Conservation (phyloP, 192 early-diverging fungal genomes). For the Coemansia sp. region DNA sequence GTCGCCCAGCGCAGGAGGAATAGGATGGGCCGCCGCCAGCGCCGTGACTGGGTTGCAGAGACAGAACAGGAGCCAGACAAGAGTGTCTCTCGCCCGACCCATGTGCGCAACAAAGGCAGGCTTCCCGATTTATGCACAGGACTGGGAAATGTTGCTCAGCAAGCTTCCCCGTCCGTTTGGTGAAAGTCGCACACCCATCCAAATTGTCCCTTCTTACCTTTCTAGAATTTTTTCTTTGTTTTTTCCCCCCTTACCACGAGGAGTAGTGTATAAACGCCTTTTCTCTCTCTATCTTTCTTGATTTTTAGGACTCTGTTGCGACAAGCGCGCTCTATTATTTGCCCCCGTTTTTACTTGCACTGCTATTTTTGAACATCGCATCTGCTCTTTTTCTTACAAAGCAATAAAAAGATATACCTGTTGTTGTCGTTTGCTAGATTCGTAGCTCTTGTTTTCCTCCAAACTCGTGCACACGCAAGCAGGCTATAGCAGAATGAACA, state of each 20-base stretch:
- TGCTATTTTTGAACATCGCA: background rate
- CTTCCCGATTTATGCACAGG: no score
- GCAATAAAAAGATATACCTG: background rate
- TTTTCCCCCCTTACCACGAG: background rate
- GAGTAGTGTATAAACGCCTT: background rate
- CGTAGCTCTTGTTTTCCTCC: background rate
- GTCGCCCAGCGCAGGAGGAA: background rate
- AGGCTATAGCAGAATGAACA: conserved; percentile 19
- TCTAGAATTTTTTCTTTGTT: background rate
- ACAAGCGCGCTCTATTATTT: background rate
- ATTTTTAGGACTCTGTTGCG: background rate
- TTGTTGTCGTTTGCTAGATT: background rate
- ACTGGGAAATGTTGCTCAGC: no score
- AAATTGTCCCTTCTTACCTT: background rate
- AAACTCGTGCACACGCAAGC: background rate
- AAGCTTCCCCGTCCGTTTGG: background rate
- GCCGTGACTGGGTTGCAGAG: background rate
- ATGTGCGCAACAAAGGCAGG: no score
- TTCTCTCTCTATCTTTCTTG: background rate
- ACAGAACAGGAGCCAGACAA: background rate
- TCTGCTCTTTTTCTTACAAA: background rate
- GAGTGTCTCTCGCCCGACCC: no score
- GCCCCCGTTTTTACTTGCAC: background rate
- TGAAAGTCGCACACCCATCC: background rate
- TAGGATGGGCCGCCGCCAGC: background rate